Evolutionary conservation across 768 basidiomycete species (phyloP), one percentile per base, ranked within the genome.

Genomic region (Gelatoporia subvermispora): DNA sequence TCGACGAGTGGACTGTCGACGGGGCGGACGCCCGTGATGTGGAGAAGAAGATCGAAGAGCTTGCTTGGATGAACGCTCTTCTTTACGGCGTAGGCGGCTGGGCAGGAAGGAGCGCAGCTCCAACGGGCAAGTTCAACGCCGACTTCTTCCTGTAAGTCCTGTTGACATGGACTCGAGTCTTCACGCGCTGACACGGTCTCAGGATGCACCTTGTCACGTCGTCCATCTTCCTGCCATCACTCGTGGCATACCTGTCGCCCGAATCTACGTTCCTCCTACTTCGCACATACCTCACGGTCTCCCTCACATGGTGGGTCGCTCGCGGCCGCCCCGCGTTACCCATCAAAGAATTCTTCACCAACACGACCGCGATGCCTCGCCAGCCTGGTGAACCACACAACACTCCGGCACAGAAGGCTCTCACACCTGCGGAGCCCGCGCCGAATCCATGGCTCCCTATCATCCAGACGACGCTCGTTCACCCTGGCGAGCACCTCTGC

Each of bases 161-260:
- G 24, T 46, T 52, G 13, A 31, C 13, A n/a, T 13, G 28, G 5
- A 7, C 28, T 13, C 28, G 28, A n/a, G n/a, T n/a, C 28, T 31
- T 13, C 28, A 31, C 13, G 28, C 7, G 28, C 11, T 18, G 4
- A 22, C n/a, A 7, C 35, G 36, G 16, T 42, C 40, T 8, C 38
- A 86, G 83, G 13, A 75, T 82, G 65, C 85, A 79, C 54, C 63
- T 81, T 1, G 74, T 85, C 37, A 88, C 84, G 0, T 84, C 83
- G 7, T 70, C 76, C 4, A 58, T 84, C 17, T 85, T 85, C 69
- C 60, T 85, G n/a, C 72, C 78, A 0, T 77, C 82, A 1, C 49
- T 80, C 37, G 57, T 75, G 43, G 55, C 61, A 3, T 53, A 54
- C 22, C 64, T 59, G 52, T 62, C 69, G 8, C 71, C 70, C 0